These are phyloP conservation scores for Zanthoxylum bungeanum DNA, from an alignment of 345 rosid genomes.

Conservation along the genomic window DNA sequence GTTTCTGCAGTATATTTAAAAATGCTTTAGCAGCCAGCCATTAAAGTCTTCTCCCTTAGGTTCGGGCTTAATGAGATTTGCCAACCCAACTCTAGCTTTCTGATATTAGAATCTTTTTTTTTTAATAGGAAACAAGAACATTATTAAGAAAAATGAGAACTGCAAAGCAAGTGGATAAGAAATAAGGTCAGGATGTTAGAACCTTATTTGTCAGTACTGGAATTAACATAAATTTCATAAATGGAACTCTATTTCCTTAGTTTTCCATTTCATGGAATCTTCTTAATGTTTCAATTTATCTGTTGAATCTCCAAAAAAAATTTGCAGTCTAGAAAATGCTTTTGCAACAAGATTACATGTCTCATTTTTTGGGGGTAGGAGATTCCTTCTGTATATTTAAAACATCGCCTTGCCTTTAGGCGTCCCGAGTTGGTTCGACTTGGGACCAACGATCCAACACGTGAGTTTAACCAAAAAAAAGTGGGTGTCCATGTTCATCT, in stretches of 20 bases:
- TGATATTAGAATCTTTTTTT: constrained; percentile 9
- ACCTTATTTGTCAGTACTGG: neutral
- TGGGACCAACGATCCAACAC: too few relatives aligned
- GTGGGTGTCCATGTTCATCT: too few relatives aligned
- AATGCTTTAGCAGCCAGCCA: neutral
- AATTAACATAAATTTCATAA: neutral
- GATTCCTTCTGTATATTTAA: neutral
- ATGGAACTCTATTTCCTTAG: neutral
- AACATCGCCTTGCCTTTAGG: too few relatives aligned
- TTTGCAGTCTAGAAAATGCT: too few relatives aligned
- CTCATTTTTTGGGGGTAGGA: neutral
- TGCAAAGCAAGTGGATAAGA: too few relatives aligned
- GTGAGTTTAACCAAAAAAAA: too few relatives aligned
- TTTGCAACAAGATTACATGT: neutral
- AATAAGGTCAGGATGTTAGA: too few relatives aligned
- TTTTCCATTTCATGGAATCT: neutral
- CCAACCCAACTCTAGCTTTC: neutral
- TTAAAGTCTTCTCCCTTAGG: neutral
- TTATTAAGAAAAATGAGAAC: too few relatives aligned
- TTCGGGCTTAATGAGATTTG: neutral
- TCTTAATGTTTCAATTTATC: neutral
- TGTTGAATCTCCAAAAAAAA: constrained; percentile 1
- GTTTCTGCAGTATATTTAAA: neutral
- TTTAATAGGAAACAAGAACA: too few relatives aligned
- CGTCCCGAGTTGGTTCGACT: too few relatives aligned